Evolutionary conservation across 176 grass and related monocot genomes (phyloP).

Genomic region (Raddia guianensis): DNA sequence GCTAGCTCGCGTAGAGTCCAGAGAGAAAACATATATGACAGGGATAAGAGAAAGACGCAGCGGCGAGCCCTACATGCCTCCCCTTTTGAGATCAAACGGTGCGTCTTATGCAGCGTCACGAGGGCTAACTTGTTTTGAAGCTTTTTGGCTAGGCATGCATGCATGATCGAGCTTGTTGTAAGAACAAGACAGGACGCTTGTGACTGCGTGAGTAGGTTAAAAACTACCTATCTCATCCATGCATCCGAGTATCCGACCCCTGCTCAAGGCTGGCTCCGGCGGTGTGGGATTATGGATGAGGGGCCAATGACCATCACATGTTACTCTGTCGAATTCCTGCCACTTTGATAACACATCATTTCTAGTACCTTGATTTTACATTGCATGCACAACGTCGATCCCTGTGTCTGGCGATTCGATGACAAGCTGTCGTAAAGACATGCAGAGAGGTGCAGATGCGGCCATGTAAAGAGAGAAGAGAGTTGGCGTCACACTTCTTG

Average conservation of each 20-base stretch:
- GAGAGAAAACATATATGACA: conserved; percentile 29
- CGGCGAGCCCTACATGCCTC: conserved; percentile 27
- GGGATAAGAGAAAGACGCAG: background rate
- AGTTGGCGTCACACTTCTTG: no score
- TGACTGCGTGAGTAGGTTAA: conserved; percentile 10
- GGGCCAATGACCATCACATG: background rate
- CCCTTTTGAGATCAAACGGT: conserved; percentile 20
- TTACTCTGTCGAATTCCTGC: conserved; percentile 19
- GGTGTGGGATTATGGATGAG: conserved; percentile 15
- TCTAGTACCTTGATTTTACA: conserved; percentile 18
- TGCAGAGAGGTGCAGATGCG: no score
- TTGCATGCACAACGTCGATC: background rate
- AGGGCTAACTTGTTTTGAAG: conserved; percentile 24
- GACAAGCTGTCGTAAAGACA: no score
- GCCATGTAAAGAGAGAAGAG: no score
- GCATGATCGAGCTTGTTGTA: background rate
- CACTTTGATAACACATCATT: conserved; percentile 4
- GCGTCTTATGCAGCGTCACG: conserved; percentile 45
- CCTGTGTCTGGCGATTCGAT: background rate
- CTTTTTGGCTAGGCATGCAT: background rate
- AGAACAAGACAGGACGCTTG: background rate
- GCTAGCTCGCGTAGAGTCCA: background rate
- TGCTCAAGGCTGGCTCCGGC: conserved; percentile 11
- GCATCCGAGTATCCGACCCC: background rate
- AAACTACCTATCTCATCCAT: conserved; percentile 22